Evolutionary conservation across 106 monocot genomes (phyloP), one percentile per base, ranked within the genome.

Genomic region (Xerophyta viscosa): DNA sequence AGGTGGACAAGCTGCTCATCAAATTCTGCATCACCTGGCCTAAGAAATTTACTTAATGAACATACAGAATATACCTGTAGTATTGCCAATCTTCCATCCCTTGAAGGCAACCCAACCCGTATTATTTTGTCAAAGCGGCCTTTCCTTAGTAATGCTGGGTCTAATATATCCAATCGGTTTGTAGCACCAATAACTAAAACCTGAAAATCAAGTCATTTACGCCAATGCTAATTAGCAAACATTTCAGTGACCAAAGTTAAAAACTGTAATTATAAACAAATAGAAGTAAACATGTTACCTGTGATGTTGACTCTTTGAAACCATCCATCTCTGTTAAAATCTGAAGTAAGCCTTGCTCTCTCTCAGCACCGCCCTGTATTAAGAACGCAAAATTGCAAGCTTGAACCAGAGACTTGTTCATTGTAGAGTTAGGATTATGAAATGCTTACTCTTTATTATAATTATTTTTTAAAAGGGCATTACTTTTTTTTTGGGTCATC

Each of bases 281-380:
- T 24, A 15, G 4, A 33, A 52, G 20, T 12, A 6, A 45, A 26
- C 8, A 3, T 50, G 19, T 14, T 54, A 75, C 87, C 70, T 88
- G 83, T 41, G 88, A 73, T 49, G 83, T 79, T 31, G 63, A 64
- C 56, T 57, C 83, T 64, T 76, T 88, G 56, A 88, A 88, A 23
- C 88, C 88, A 79, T 88, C 88, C 82, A 88, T 69, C 67, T 88
- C 88, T 15, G 88, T 88, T 46, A 88, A 69, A 66, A 88, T 88
- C 53, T 88, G 88, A 76, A 88, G 88, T 66, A 88, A 76, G 8
- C 88, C 88, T 73, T 88, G 88, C 66, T 88, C 88, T 51, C 88
- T 75, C 58, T 88, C 88, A 64, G 88, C 88, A 56, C 88, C 88
- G 50, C 88, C 88, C 88, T 88, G 37, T 46, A 29, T 50, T 46